Evolutionary conservation across 495 filamentous ascomycete genomes (phyloP).

Genomic region (Tuber brumale): DNA sequence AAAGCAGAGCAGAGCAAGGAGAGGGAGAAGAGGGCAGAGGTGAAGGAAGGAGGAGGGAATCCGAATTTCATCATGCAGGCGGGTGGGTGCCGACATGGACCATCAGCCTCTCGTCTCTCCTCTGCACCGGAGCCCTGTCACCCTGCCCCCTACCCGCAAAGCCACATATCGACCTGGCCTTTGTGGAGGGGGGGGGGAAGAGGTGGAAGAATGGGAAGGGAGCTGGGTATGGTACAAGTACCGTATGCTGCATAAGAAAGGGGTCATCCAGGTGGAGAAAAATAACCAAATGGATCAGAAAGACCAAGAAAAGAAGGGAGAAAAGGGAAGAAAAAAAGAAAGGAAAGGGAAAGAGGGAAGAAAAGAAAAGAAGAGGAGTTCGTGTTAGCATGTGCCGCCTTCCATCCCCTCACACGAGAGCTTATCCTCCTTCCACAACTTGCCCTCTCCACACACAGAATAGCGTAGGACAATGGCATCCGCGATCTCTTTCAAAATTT

Average conservation of each 20-base stretch:
- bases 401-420: not conserved
- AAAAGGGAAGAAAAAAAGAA: not conserved
- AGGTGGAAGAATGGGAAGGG: not conserved
- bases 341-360: not conserved
- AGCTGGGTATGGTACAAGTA: too few relatives aligned
- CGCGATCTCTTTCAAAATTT: slow-evolving; percentile 1
- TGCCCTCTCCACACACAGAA: not conserved
- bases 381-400: not conserved
- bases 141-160: not conserved
- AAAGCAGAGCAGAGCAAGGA: not conserved
- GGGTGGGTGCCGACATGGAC: not conserved
- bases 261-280: not conserved
- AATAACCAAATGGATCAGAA: not conserved
- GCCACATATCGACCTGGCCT: not conserved
- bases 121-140: not conserved
- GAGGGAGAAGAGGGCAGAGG: slow-evolving; percentile 13
- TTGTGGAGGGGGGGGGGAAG: not conserved
- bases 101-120: not conserved
- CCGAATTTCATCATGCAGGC: not conserved
- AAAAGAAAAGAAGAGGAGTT: not conserved
- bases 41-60: slow-evolving; percentile 4
- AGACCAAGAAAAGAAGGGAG: not conserved
- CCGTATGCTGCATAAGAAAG: slow-evolving; percentile 1
- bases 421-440: not conserved
- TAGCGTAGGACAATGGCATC: not conserved